Base-by-base conservation (phyloP, 805 yeast species). In the Metschnikowia picachoensis region DNA sequence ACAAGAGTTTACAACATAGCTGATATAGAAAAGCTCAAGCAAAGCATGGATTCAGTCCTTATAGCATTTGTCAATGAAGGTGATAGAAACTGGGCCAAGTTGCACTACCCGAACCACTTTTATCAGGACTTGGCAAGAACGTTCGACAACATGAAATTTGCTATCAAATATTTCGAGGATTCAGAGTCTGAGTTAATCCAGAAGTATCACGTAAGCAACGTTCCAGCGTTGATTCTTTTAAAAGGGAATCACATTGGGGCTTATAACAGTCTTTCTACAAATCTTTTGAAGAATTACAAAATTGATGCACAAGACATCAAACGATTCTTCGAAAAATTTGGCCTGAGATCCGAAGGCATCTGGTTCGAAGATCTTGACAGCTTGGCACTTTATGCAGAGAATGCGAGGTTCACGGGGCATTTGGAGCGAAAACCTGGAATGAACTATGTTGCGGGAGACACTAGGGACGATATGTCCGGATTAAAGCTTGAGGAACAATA, bases 41-140 rank as follows among this genome's bases (percentile, higher is more conserved):
- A 33, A 13, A 10, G 27, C 2, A 30, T 20, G 5, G 32, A 38
- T 28, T 30, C 39, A 0, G 45, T 44, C 13, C 46, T 53, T n/a
- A 34, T 51, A 4, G 57, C 53, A 2, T 53, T 53, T 35, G 50
- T 50, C 5, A 41, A 39, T 11, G 34, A 32, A 25, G 30, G n/a
- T 7, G 39, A 41, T 33, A 42, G 48, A 6, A 70, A 58, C 11
- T 72, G 75, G 74, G 49, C 51, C 29, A 58, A 60, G n/a, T 60
- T 57, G 46, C 50, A 59, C 31, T 59, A 56, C 38, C 73, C 73
- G 3, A 43, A 53, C 5, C 76, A 72, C 47, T 68, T 64, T 44
- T 65, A 57, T 49, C 72, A 68, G 46, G 43, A 43, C 39, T 44
- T 67, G n/a, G 62, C 69, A 11, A 27, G 28, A 15, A 35, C 49